A percentile compares a stretch with the other conserved stretches of the same genome.
phyloP scores from a whole-genome alignment of 1,139 yeast genomes.

The Hansenula sp. region DNA sequence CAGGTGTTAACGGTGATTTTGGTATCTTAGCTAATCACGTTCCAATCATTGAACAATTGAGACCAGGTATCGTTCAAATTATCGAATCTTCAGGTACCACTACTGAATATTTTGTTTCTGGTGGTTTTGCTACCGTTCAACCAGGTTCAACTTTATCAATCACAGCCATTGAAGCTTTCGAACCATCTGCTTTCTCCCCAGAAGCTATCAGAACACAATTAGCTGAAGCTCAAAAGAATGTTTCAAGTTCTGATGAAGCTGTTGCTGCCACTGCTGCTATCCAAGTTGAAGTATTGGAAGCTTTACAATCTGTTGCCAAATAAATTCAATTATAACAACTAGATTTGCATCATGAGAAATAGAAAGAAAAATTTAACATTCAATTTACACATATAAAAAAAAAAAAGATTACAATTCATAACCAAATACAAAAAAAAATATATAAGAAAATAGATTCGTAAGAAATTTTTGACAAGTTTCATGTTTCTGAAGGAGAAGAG shows the following conservation, averaged over 20 bases:
- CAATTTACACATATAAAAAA: neutral
- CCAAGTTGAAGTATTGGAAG: conserved; percentile 94
- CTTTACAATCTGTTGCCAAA: conserved; percentile 82
- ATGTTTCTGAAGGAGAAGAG: neutral
- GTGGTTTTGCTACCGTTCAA: conserved; percentile 96
- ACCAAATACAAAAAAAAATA: neutral
- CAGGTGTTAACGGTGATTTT: conserved; percentile 93
- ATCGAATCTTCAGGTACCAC: conserved; percentile 72
- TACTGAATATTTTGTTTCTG: conserved; percentile 84
- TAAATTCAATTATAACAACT: conserved; percentile 27
- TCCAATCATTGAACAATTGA: conserved; percentile 94
- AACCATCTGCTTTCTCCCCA: conserved; percentile 82
- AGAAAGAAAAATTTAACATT: neutral
- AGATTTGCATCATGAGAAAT: neutral
- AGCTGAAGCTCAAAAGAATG: conserved; percentile 94
- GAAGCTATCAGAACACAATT: conserved; percentile 77
- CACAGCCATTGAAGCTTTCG: conserved; percentile 94
- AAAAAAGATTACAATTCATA: neutral
- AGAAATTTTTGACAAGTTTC: conserved; percentile 4
- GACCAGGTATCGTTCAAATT: conserved; percentile 94
- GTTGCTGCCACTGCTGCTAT: conserved; percentile 94
- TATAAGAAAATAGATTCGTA: neutral
- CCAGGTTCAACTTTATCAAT: conserved; percentile 91
- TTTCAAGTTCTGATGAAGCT: conserved; percentile 76
- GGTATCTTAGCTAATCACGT: conserved; percentile 98